These are phyloP conservation scores for Orobanche coerulescens DNA, from an alignment of 257 asterid species.

Conservation along the genomic window DNA sequence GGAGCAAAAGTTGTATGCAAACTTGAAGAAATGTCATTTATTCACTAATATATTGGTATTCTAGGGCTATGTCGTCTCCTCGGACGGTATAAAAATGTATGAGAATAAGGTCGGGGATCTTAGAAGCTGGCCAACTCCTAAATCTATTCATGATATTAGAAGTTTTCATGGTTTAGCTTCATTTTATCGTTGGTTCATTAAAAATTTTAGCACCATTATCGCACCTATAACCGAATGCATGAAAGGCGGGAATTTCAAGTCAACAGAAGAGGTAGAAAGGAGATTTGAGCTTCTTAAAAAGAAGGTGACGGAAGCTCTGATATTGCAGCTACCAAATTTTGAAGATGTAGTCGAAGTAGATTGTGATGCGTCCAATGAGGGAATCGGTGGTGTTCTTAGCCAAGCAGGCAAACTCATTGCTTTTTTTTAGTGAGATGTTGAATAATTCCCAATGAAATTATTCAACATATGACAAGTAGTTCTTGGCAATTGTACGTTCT, in stretches of 20 bases:
- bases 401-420: not conserved
- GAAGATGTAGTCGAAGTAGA: not conserved
- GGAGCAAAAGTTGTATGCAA: no score
- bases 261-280: no score
- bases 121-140: no score
- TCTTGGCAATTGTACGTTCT: not conserved
- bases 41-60: not conserved
- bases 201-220: no score
- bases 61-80: not conserved
- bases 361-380: not conserved
- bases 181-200: no score
- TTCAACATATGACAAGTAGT: not conserved
- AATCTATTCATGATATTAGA: no score
- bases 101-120: not conserved
- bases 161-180: no score
- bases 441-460: not conserved
- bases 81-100: not conserved
- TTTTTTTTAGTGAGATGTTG: not conserved
- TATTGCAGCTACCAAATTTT: no score
- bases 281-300: no score
- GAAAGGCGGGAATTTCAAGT: no score
- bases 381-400: not conserved
- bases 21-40: not conserved
- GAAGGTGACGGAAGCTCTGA: no score
- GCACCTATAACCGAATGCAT: no score